phyloP scores from a whole-genome alignment of 805 yeast species.

The Metschnikowia matae region DNA sequence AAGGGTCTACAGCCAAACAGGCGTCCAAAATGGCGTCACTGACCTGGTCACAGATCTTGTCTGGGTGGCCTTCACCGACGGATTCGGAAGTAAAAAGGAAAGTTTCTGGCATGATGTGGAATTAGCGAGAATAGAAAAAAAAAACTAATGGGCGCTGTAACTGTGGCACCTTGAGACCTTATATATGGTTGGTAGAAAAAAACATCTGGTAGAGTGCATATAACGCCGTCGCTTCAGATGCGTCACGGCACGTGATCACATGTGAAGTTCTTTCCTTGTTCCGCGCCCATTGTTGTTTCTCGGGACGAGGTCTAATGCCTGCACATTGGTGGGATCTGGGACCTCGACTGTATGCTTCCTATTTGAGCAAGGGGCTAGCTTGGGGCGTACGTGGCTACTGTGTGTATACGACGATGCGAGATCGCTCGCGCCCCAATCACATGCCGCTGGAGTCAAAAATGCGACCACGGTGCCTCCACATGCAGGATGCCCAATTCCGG shows the following conservation, averaged over 20 bases:
- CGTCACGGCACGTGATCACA: slow-evolving; percentile 14
- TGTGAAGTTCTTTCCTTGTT: not conserved
- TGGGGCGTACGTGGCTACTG: not conserved
- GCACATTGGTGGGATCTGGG: not conserved
- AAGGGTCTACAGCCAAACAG: slow-evolving; percentile 90
- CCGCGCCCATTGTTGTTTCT: not conserved
- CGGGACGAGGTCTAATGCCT: not conserved
- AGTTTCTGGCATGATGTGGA: slow-evolving; percentile 25
- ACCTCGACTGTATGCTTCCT: not conserved
- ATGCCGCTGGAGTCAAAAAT: slow-evolving; percentile 2
- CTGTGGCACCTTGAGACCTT: slow-evolving; percentile 8
- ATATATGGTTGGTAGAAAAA: slow-evolving; percentile 6
- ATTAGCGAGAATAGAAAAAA: not conserved
- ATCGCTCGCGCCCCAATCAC: not conserved
- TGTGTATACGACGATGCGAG: not conserved
- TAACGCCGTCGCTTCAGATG: not conserved
- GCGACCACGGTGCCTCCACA: not conserved
- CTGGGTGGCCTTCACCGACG: slow-evolving; percentile 94
- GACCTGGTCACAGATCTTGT: slow-evolving; percentile 97
- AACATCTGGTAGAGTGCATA: not conserved
- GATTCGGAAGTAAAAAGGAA: slow-evolving; percentile 81
- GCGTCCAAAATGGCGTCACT: slow-evolving; percentile 98
- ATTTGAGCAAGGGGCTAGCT: not conserved
- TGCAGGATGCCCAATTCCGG: not conserved
- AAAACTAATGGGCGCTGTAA: not conserved